These are phyloP conservation scores for Penicillium psychrofluorescens DNA, from an alignment of 495 filamentous ascomycete genomes.

Conservation along the genomic window DNA sequence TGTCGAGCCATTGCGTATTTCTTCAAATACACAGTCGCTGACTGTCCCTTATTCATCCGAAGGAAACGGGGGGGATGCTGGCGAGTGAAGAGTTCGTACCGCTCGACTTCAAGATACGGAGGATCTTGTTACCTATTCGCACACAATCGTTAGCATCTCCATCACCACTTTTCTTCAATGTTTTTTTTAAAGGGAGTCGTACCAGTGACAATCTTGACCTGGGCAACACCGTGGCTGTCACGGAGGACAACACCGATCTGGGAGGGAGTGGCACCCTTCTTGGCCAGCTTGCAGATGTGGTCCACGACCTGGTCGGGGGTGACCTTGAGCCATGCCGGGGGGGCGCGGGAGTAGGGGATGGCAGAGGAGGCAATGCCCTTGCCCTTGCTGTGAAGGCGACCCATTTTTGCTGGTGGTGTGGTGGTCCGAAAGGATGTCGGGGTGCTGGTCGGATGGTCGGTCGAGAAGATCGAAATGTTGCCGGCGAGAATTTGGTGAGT, in stretches of 20 bases:
- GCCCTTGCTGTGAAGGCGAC: slow-evolving; percentile 97
- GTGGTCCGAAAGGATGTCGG: slow-evolving; percentile 15
- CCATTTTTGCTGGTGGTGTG: slow-evolving; percentile 60
- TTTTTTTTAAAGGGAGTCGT: slow-evolving; percentile 29
- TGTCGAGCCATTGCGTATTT: slow-evolving; percentile 6
- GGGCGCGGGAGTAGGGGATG: slow-evolving; percentile 89
- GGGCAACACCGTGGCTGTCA: slow-evolving; percentile 94
- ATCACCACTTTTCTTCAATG: neutral
- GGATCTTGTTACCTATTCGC: slow-evolving; percentile 89
- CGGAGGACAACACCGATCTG: slow-evolving; percentile 98
- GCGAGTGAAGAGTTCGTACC: slow-evolving; percentile 54
- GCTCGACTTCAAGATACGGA: slow-evolving; percentile 91
- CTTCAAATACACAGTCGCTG: slow-evolving; percentile 1
- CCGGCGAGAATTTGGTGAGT: slow-evolving; percentile 4
- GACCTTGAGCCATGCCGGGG: slow-evolving; percentile 90
- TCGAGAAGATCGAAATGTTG: slow-evolving; percentile 17
- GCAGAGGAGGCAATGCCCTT: slow-evolving; percentile 96
- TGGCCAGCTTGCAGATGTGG: slow-evolving; percentile 97
- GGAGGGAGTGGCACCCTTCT: slow-evolving; percentile 92
- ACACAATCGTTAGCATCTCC: slow-evolving; percentile 15
- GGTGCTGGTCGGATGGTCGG: slow-evolving; percentile 34
- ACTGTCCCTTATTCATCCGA: slow-evolving; percentile 20
- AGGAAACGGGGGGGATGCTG: slow-evolving; percentile 10
- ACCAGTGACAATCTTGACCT: slow-evolving; percentile 96
- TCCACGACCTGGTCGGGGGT: slow-evolving; percentile 87